Evolutionary conservation across 192 early-diverging fungal genomes (phyloP), one percentile per base, ranked within the genome.

Genomic region (Geosiphon pyriformis): DNA sequence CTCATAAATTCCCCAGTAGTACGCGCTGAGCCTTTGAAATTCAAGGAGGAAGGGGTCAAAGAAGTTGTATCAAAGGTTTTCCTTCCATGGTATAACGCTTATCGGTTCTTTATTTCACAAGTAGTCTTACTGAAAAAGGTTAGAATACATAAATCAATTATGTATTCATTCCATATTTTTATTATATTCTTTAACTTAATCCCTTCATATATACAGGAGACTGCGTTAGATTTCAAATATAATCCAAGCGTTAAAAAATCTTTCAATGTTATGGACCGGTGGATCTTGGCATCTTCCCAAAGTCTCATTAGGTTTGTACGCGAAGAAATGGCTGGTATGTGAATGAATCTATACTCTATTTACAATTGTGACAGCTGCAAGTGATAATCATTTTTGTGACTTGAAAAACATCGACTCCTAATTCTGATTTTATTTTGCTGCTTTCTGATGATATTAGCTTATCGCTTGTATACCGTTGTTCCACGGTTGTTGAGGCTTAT

Each of bases 11-110:
- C 96, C 35, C 95, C 96, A 22, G 95, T 93, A 34, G 96, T 99
- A 55, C 88, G 96, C 37, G 94, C 94, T 20, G 96, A 99, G 70
- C 89, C 90, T 26, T 80, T 99, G 61, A 83, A 85, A 68, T 99
- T 99, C 84, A 90, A 92, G 73, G 94, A 98, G 74, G 95, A 98
- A 67, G 94, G 94, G 67, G 92, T 99, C 52, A 96, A 96, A 84
- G 91, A 95, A 6, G 83, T 99, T 31, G 79, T 95, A 54, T 87
- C 94, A 48, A 90, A 91, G 61, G 95, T 98, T 6, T 88, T 99
- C 74, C 80, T 99, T 63, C 96, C 96, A 30, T 99, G 96, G 96
- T 96, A 92, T 90, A 99, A 99, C 72, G 85, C 95, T 11, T 95
- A 91, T 87, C 84, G 91, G 49, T 99, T 99, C 88, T 96, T 99